A percentile compares a stretch with the other conserved stretches of the same genome.
Conservation (phyloP, 2,329 filamentous ascomycete species). For the Neofusicoccum parvum region DNA sequence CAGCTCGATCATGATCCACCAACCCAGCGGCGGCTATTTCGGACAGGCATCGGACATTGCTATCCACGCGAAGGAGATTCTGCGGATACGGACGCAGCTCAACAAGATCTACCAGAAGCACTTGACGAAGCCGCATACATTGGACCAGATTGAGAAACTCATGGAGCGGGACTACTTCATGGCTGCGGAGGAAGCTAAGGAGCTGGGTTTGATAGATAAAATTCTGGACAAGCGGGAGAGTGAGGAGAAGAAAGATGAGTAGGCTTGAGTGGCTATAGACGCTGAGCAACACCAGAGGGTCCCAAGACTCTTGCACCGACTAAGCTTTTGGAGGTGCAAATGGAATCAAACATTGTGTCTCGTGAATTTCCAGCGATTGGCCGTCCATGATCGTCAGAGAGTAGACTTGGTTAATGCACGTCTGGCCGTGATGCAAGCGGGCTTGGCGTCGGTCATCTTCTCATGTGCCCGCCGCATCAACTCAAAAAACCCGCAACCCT, state of each 20-base stretch:
- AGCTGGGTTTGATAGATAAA: conserved; percentile 89
- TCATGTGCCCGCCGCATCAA: background rate
- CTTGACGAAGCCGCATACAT: conserved; percentile 73
- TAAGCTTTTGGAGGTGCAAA: background rate
- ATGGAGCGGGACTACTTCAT: conserved; percentile 98
- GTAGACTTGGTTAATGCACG: too few relatives aligned
- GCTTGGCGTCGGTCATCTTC: background rate
- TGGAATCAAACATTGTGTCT: too few relatives aligned
- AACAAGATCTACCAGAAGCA: conserved; percentile 90
- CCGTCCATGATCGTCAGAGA: too few relatives aligned
- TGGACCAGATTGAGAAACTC: conserved; percentile 86
- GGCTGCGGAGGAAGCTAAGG: conserved; percentile 82
- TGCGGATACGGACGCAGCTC: conserved; percentile 79
- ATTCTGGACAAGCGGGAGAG: conserved; percentile 69
- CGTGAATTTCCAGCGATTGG: too few relatives aligned
- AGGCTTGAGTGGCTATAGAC: background rate
- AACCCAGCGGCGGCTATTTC: conserved; percentile 76
- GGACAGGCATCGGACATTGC: conserved; percentile 79
- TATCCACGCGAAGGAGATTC: conserved; percentile 96
- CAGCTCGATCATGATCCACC: conserved; percentile 94
- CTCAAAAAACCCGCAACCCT: background rate
- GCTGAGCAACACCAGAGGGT: background rate
- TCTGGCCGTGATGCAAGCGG: background rate
- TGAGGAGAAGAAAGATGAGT: conserved; percentile 30
- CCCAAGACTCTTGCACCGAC: too few relatives aligned